phyloP scores from a whole-genome alignment of 768 basidiomycete species.

The Paxillus ammoniavirescens region DNA sequence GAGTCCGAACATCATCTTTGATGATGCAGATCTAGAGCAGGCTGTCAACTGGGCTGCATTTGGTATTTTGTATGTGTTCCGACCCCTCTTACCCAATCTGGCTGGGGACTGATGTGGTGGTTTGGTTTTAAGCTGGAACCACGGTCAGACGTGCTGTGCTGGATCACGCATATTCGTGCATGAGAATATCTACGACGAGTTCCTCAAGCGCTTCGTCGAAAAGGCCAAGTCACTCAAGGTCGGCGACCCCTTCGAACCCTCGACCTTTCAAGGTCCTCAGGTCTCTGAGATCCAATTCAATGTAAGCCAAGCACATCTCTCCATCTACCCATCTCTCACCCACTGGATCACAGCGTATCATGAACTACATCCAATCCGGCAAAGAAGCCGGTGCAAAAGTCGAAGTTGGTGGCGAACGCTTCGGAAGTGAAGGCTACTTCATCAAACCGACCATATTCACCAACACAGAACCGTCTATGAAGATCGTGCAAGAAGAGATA shows the following conservation, averaged over 20 bases:
- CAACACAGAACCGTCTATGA: constrained; percentile 64
- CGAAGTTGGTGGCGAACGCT: constrained; percentile 58
- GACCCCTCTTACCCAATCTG: neutral
- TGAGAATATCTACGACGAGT: constrained; percentile 74
- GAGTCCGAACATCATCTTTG: constrained; percentile 47
- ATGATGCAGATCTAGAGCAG: constrained; percentile 46
- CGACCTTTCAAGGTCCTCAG: constrained; percentile 73
- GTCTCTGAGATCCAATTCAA: constrained; percentile 75
- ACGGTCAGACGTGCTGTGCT: constrained; percentile 78
- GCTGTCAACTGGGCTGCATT: constrained; percentile 69
- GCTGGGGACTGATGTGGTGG: constrained; percentile 13
- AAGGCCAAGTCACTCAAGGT: constrained; percentile 56
- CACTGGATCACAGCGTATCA: constrained; percentile 52
- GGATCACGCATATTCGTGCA: constrained; percentile 85
- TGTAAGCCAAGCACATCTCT: constrained; percentile 36
- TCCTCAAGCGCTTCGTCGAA: constrained; percentile 57
- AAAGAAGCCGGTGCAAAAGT: constrained; percentile 69
- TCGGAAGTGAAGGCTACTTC: constrained; percentile 65
- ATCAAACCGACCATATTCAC: constrained; percentile 77
- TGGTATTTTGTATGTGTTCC: constrained; percentile 65
- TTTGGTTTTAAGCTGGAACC: constrained; percentile 52
- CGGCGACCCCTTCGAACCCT: constrained; percentile 66
- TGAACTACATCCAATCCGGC: constrained; percentile 76
- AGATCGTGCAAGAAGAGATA: constrained; percentile 73
- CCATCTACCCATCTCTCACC: neutral